phyloP scores from a whole-genome alignment of 1,284 basidiomycete species.

The Coniophora puteana region DNA sequence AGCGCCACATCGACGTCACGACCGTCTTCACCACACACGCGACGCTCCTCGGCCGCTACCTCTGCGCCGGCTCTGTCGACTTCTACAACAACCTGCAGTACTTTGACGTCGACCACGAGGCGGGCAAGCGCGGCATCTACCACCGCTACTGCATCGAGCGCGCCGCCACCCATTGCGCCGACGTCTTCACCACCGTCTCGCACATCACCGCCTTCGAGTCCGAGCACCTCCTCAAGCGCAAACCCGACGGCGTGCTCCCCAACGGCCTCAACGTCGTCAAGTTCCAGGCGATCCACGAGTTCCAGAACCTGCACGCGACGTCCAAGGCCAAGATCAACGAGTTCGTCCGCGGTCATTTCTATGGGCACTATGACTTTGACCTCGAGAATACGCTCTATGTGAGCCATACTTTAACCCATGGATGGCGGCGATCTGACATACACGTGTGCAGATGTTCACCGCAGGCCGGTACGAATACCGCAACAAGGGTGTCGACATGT shows the following conservation, averaged over 20 bases:
- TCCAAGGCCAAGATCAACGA: conserved; percentile 98
- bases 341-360: conserved; percentile 96
- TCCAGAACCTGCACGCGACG: conserved; percentile 93
- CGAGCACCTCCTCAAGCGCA: conserved; percentile 95
- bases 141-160: conserved; percentile 96
- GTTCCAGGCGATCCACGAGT: conserved; percentile 93
- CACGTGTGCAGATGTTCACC: conserved; percentile 75
- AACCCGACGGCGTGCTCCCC: conserved; percentile 97
- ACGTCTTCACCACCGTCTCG: conserved; percentile 97
- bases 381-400: conserved; percentile 95
- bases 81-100: conserved; percentile 99
- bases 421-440: background rate
- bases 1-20: conserved; percentile 95
- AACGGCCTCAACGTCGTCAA: conserved; percentile 99
- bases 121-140: conserved; percentile 95
- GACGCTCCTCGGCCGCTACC: conserved; percentile 96
- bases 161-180: conserved; percentile 90
- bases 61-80: conserved; percentile 96
- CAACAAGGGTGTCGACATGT: conserved; percentile 99
- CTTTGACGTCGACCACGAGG: conserved; percentile 99
- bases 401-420: conserved; percentile 19
- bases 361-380: conserved; percentile 95
- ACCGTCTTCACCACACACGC: conserved; percentile 98
- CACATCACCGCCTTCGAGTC: conserved; percentile 98
- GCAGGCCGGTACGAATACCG: conserved; percentile 99